Conservation (phyloP, 768 basidiomycete genomes). For the Leccinum disarticulatum region DNA sequence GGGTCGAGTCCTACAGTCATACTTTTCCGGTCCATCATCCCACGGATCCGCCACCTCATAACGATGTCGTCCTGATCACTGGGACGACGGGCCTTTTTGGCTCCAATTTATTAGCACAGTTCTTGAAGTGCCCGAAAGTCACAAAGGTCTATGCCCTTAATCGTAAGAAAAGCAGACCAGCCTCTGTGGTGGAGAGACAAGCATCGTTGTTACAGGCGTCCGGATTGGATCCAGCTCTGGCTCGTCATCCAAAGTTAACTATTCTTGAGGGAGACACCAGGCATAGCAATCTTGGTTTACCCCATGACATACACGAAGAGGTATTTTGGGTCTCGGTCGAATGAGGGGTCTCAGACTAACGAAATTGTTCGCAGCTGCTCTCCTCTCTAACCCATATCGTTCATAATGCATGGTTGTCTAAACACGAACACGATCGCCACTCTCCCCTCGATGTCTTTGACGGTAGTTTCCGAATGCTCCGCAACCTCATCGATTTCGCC, state of each 20-base stretch:
- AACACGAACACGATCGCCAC: not conserved
- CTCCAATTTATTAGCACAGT: slow-evolving; percentile 25
- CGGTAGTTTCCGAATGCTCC: slow-evolving; percentile 15
- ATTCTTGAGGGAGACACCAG: slow-evolving; percentile 34
- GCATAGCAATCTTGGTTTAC: slow-evolving; percentile 27
- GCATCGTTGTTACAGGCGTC: slow-evolving; percentile 25
- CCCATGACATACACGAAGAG: slow-evolving; percentile 26
- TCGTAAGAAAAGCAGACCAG: slow-evolving; percentile 15
- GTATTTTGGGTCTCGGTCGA: slow-evolving; percentile 5
- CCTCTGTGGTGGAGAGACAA: slow-evolving; percentile 27
- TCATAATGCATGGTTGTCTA: slow-evolving; percentile 31
- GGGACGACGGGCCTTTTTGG: slow-evolving; percentile 38
- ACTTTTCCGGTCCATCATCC: slow-evolving; percentile 13
- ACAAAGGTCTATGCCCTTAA: slow-evolving; percentile 33
- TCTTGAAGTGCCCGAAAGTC: slow-evolving; percentile 17
- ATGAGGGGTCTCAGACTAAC: slow-evolving; percentile 2
- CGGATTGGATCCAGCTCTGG: slow-evolving; percentile 31
- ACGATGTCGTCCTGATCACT: slow-evolving; percentile 31
- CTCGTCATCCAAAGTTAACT: slow-evolving; percentile 31
- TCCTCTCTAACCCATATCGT: slow-evolving; percentile 38
- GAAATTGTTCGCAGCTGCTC: slow-evolving; percentile 10
- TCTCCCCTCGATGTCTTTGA: slow-evolving; percentile 12
- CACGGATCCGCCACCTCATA: not conserved
- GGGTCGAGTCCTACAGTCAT: not conserved
- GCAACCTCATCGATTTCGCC: slow-evolving; percentile 38